Percentiles rank a stretch among this genome's conserved stretches.
These are phyloP conservation scores for Fulvia fulva DNA, from an alignment of 2,329 filamentous ascomycete species.

Conservation along the genomic window DNA sequence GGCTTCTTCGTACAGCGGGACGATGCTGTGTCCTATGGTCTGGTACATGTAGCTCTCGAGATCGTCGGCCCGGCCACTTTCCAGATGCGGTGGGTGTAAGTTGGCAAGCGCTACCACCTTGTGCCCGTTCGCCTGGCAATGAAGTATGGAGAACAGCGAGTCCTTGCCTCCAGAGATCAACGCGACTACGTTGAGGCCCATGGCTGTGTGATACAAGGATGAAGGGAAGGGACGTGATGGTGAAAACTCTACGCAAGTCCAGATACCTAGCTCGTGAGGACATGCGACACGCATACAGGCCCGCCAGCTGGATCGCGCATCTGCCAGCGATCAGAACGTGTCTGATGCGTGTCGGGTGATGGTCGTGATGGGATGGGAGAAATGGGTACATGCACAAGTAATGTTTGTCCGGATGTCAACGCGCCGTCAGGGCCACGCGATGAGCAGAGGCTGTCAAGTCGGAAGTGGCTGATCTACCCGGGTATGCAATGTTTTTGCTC, in stretches of 20 bases:
- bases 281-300: background rate
- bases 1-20: conserved; percentile 77
- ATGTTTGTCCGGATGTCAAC: conserved; percentile 31
- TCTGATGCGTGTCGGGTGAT: background rate
- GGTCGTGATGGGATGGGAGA: no score
- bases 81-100: conserved; percentile 58
- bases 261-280: background rate
- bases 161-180: conserved; percentile 96
- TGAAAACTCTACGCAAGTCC: background rate
- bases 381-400: background rate
- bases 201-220: conserved; percentile 6
- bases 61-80: conserved; percentile 49
- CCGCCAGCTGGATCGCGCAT: background rate
- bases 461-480: conserved; percentile 29
- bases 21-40: conserved; percentile 83
- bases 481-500: conserved; percentile 30
- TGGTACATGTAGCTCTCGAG: conserved; percentile 99
- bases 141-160: conserved; percentile 87
- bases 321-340: conserved; percentile 6
- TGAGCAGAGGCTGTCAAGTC: conserved; percentile 30
- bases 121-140: conserved; percentile 84
- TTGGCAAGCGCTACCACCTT: conserved; percentile 84
- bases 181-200: conserved; percentile 70
- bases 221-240: no score
- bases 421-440: conserved; percentile 34